Conservation (phyloP, 495 filamentous ascomycete genomes). For the Penicillium crystallinum region DNA sequence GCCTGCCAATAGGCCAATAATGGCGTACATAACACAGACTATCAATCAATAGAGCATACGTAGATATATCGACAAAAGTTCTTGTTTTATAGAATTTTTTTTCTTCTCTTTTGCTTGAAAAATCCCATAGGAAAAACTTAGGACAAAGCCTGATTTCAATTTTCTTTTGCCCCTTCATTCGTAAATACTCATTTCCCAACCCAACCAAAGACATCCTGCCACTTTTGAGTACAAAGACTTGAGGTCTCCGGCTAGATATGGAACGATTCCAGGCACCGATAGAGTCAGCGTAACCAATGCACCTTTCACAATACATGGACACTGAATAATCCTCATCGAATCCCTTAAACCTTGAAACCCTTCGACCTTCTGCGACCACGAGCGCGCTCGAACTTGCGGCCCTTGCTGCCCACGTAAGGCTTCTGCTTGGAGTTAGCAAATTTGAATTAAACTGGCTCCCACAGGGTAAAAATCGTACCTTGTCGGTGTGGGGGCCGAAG, state of each 20-base stretch:
- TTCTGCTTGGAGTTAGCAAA: slow-evolving; percentile 52
- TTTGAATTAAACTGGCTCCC: not conserved
- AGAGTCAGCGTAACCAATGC: slow-evolving; percentile 8
- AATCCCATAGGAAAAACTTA: slow-evolving; percentile 27
- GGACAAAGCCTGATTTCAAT: slow-evolving; percentile 31
- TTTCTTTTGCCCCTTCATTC: slow-evolving; percentile 30
- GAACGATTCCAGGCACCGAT: slow-evolving; percentile 17
- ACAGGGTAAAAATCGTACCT: slow-evolving; percentile 56
- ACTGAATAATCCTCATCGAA: slow-evolving; percentile 13
- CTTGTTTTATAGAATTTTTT: slow-evolving; percentile 10
- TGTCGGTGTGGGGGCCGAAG: slow-evolving; percentile 93
- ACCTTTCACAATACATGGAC: slow-evolving; percentile 9
- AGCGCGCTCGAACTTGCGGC: slow-evolving; percentile 96
- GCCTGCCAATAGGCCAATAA: slow-evolving; percentile 24
- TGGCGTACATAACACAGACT: not conserved
- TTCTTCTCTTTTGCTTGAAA: slow-evolving; percentile 12
- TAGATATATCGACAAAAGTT: slow-evolving; percentile 11
- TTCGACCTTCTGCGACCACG: slow-evolving; percentile 94
- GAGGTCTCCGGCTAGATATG: slow-evolving; percentile 16
- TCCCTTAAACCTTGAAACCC: slow-evolving; percentile 94
- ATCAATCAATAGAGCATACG: not conserved
- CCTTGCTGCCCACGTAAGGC: slow-evolving; percentile 95
- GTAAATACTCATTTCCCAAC: slow-evolving; percentile 20
- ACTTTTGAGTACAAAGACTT: slow-evolving; percentile 26
- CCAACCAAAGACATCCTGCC: slow-evolving; percentile 22